Evolutionary conservation across 2,329 filamentous ascomycete genomes (phyloP), one percentile per base, ranked within the genome.

Genomic region (Phoma sp.): DNA sequence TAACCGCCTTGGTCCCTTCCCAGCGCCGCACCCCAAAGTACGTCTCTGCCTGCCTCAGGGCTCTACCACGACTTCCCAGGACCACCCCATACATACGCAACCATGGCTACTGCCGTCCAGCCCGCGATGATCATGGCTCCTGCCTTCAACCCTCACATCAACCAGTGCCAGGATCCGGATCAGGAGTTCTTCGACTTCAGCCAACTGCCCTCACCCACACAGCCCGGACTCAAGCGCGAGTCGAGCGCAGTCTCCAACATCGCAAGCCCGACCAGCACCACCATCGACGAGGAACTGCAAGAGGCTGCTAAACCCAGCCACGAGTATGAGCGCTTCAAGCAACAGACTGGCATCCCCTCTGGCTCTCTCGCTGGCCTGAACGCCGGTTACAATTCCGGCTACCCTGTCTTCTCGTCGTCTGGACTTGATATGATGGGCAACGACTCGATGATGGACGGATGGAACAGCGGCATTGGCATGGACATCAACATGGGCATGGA

Each of bases 251-350:
- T 82, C 7, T 77, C 83, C 5, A 77, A 80, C 58, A 81, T 83
- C 46, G 77, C 83, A 36, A 78, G 81, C 50, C 81, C 85, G 5
- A 82, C 84, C n/a, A 77, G 75, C 56, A 76, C 80, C 4, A 76
- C 79, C 29, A 74, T 87, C 53, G 77, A 80, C 48, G 73, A 76
- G 47, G 73, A 76, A 47, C 84, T 88, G 57, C 83, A 83, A 61
- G 78, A 83, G 17, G 85, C 93, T 69, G 87, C 86, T 40, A 91
- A 87, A 29, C 93, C 95, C 7, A 96, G 92, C 76, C 93, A 97
- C 79, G 91, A 96, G 77, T 98, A 98, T 81, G 91, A 92, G 69
- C 87, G 91, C 71, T 96, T 97, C 80, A 91, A 92, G 79, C 95
- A 99, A 74, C 93, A 97, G 80, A 97, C 95, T 3, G 92, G 93